These are phyloP conservation scores for Malassezia obtusa DNA, from an alignment of 1,284 basidiomycete species.

Conservation along the genomic window DNA sequence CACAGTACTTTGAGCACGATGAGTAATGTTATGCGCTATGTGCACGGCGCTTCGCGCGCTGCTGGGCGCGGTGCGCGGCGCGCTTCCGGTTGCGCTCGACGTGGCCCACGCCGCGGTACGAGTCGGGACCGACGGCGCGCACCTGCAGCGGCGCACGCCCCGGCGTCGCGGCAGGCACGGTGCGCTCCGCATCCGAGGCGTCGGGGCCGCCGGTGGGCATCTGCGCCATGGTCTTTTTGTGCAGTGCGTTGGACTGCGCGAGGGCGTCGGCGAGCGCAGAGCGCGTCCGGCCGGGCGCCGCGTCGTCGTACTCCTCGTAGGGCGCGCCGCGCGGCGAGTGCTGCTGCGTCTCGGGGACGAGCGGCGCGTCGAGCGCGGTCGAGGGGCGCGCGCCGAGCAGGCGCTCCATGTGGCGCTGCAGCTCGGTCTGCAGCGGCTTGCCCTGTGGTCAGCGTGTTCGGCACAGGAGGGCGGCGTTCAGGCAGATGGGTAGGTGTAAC, in stretches of 20 bases:
- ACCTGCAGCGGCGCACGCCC: conserved; percentile 12
- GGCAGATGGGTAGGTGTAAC: conserved; percentile 2
- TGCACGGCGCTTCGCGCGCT: conserved; percentile 1
- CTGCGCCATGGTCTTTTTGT: conserved; percentile 2
- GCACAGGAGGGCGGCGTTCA: neutral
- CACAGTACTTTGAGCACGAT: conserved; percentile 4
- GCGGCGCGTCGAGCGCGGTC: neutral
- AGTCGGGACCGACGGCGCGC: conserved; percentile 3
- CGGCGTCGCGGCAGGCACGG: neutral
- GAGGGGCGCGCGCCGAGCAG: conserved; percentile 26
- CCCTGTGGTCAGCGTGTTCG: conserved; percentile 17
- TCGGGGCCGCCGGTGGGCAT: conserved; percentile 7
- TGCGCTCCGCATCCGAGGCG: neutral
- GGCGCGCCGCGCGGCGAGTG: conserved; percentile 29
- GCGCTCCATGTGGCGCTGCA: conserved; percentile 40
- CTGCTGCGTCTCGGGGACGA: conserved; percentile 15
- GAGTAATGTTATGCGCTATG: neutral
- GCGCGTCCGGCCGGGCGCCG: neutral
- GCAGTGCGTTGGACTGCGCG: neutral
- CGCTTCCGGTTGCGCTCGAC: conserved; percentile 16
- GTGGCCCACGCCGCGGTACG: conserved; percentile 11
- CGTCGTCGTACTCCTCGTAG: conserved; percentile 30
- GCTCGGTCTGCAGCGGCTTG: conserved; percentile 35
- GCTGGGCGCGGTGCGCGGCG: conserved; percentile 9
- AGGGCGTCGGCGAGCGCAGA: conserved; percentile 12